phyloP scores from a whole-genome alignment of 2,329 filamentous ascomycete species.

The Cytospora schulzeri region DNA sequence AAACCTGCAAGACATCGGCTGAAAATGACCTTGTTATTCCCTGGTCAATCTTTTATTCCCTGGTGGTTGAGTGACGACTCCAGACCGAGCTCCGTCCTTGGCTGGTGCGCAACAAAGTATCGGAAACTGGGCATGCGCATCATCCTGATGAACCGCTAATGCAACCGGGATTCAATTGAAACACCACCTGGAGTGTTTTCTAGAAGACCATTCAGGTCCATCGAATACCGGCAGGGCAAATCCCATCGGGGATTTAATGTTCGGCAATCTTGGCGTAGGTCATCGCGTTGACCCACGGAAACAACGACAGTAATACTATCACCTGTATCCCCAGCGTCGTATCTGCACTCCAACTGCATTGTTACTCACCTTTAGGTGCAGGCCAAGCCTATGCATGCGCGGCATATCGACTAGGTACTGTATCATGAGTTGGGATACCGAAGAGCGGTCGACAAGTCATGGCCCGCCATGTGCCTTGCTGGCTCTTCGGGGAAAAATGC shows the following conservation, averaged over 20 bases:
- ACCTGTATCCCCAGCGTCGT: conserved; percentile 11
- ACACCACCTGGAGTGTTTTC: not conserved
- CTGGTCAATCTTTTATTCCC: no score
- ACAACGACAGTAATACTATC: conserved; percentile 10
- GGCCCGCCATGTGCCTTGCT: conserved; percentile 17
- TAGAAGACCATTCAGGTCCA: not conserved
- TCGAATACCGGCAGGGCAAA: conserved; percentile 18
- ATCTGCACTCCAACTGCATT: conserved; percentile 14
- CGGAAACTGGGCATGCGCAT: not conserved
- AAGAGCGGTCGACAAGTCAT: conserved; percentile 21
- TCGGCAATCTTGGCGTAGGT: conserved; percentile 22
- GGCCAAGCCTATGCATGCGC: conserved; percentile 10
- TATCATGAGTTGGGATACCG: conserved; percentile 5
- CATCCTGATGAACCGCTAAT: conserved; percentile 6
- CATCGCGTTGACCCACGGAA: conserved; percentile 10
- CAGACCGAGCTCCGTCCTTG: not conserved
- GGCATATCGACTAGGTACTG: not conserved
- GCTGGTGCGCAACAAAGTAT: not conserved
- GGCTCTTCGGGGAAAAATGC: conserved; percentile 22
- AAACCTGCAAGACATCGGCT: not conserved
- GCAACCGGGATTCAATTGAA: not conserved
- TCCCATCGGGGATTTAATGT: conserved; percentile 7
- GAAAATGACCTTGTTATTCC: not conserved
- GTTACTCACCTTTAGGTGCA: conserved; percentile 3
- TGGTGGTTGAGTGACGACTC: not conserved